A percentile compares a stretch with the other conserved stretches of the same genome.
Conservation (phyloP, 805 yeast genomes). For the Teunomyces stri region DNA sequence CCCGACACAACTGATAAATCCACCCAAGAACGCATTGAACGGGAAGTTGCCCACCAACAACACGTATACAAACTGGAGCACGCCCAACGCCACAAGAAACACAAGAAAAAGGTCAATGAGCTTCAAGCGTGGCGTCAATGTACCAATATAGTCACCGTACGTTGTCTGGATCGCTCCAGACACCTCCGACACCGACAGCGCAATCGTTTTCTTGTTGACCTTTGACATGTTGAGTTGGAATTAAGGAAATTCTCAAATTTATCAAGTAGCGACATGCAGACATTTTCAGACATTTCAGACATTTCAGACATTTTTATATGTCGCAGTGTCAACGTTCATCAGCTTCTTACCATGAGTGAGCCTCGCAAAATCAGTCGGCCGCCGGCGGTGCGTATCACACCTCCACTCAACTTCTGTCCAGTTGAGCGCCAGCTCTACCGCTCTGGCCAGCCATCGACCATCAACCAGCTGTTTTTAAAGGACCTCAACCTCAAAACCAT, state of each 20-base stretch:
- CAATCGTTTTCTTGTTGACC: constrained; percentile 5
- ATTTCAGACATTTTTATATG: not conserved
- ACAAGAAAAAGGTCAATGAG: constrained; percentile 76
- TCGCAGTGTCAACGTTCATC: too few species aligned
- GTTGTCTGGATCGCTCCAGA: constrained; percentile 31
- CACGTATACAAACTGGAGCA: constrained; percentile 76
- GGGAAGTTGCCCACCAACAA: constrained; percentile 85
- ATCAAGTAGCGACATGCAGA: not conserved
- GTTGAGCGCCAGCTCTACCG: constrained; percentile 86
- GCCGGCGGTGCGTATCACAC: constrained; percentile 71
- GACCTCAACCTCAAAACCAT: constrained; percentile 75
- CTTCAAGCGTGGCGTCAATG: constrained; percentile 48
- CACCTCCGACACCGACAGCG: constrained; percentile 23
- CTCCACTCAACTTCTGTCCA: constrained; percentile 94
- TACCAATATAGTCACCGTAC: constrained; percentile 29
- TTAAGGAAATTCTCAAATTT: not conserved
- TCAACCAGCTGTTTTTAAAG: constrained; percentile 81
- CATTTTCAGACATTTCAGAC: not conserved
- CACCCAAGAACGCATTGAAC: constrained; percentile 94
- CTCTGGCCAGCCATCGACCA: constrained; percentile 93
- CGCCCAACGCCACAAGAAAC: constrained; percentile 72
- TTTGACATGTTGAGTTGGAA: constrained; percentile 2
- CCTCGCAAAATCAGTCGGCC: constrained; percentile 37
- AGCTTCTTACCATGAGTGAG: not conserved
- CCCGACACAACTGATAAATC: constrained; percentile 88